Conservation (phyloP, 176 grass and related monocot genomes). For the Phoenix roebelenii region DNA sequence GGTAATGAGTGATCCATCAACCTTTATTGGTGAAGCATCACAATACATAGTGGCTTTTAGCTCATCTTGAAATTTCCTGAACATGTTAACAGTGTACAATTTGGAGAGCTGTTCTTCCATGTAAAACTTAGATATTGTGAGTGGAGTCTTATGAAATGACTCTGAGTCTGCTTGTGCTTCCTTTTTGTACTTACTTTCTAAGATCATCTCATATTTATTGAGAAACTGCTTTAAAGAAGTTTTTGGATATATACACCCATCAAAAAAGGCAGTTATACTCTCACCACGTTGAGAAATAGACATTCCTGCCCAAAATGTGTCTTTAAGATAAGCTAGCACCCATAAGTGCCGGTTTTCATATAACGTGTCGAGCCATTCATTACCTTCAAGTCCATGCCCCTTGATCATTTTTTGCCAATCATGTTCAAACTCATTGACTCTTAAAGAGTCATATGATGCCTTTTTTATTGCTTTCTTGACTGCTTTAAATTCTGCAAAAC, state of each 20-base stretch:
- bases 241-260: slow-evolving; percentile 87
- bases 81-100: slow-evolving; percentile 84
- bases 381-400: slow-evolving; percentile 59
- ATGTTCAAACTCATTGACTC: slow-evolving; percentile 50
- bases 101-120: slow-evolving; percentile 94
- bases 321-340: slow-evolving; percentile 76
- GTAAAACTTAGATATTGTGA: slow-evolving; percentile 87
- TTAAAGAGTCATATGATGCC: slow-evolving; percentile 59
- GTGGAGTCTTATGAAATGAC: slow-evolving; percentile 72
- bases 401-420: slow-evolving; percentile 70
- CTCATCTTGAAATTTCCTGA: slow-evolving; percentile 93
- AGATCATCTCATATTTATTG: slow-evolving; percentile 71
- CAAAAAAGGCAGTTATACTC: slow-evolving; percentile 66
- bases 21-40: slow-evolving; percentile 60
- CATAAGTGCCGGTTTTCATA: slow-evolving; percentile 71
- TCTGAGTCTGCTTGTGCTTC: slow-evolving; percentile 78
- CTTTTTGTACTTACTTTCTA: slow-evolving; percentile 90
- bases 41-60: slow-evolving; percentile 97
- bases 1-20: slow-evolving; percentile 38
- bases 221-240: slow-evolving; percentile 95
- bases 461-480: slow-evolving; percentile 69
- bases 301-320: slow-evolving; percentile 82
- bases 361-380: slow-evolving; percentile 70
- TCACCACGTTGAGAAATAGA: slow-evolving; percentile 53
- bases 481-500: slow-evolving; percentile 60